Evolutionary conservation across 106 monocot genomes (phyloP).

Genomic region (Platanthera zijinensis): DNA sequence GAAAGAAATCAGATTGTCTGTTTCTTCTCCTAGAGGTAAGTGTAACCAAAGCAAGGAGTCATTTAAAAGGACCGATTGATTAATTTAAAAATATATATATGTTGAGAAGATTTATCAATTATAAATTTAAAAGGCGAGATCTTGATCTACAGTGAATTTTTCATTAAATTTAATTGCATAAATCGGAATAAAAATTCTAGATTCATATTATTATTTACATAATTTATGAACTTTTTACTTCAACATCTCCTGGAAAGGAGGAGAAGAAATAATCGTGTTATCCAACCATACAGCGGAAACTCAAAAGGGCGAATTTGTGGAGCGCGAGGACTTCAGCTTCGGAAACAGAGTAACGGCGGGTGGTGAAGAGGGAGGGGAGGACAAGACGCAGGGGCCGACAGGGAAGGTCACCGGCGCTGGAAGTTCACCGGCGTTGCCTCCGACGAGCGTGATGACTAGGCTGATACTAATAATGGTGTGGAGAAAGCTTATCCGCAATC

Average conservation of each 20-base stretch:
- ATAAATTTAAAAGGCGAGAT: too few relatives aligned
- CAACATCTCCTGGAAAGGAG: too few relatives aligned
- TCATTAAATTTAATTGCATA: too few relatives aligned
- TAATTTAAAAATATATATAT: too few relatives aligned
- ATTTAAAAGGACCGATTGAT: neutral
- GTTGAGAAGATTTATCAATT: too few relatives aligned
- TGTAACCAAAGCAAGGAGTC: neutral
- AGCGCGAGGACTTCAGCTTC: slow-evolving; percentile 28
- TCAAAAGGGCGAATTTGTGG: slow-evolving; percentile 22
- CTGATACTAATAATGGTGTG: slow-evolving; percentile 69
- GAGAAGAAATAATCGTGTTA: too few relatives aligned
- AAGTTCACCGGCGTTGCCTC: slow-evolving; percentile 30
- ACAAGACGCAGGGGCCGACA: slow-evolving; percentile 7
- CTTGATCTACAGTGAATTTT: too few relatives aligned
- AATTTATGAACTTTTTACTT: too few relatives aligned
- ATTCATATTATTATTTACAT: too few relatives aligned
- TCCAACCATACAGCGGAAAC: slow-evolving; percentile 12
- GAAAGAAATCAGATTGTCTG: slow-evolving; percentile 31
- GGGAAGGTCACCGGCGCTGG: slow-evolving; percentile 1
- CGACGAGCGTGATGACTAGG: slow-evolving; percentile 68
- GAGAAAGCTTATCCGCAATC: slow-evolving; percentile 68
- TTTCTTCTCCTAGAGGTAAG: slow-evolving; percentile 31
- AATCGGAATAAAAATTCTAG: too few relatives aligned
- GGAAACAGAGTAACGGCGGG: slow-evolving; percentile 5
- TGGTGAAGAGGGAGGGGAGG: slow-evolving; percentile 2